phyloP scores from a whole-genome alignment of 805 yeast genomes.

The Spathaspora boniae region DNA sequence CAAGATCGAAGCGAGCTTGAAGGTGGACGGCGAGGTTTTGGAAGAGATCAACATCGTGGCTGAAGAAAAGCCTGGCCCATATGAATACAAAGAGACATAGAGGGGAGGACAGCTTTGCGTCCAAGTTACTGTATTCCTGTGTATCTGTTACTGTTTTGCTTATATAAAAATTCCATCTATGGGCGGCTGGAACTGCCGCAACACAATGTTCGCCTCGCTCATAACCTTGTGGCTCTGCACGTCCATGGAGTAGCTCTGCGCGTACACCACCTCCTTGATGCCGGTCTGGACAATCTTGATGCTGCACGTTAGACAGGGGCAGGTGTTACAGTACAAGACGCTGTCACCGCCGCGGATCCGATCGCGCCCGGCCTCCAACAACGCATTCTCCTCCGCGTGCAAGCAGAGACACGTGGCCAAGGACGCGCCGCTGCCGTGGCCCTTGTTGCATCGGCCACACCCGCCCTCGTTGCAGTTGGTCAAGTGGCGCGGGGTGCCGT shows the following conservation, averaged over 20 bases:
- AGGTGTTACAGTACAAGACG: constrained; percentile 86
- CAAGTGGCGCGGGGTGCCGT: constrained; percentile 92
- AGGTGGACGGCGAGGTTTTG: constrained; percentile 52
- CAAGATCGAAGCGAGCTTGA: constrained; percentile 58
- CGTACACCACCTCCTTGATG: constrained; percentile 85
- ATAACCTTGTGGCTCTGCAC: constrained; percentile 66
- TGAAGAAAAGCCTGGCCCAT: constrained; percentile 48
- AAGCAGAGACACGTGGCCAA: constrained; percentile 85
- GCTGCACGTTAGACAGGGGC: constrained; percentile 95
- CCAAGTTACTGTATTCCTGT: neutral
- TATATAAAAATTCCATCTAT: constrained; percentile 37
- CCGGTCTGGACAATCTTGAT: constrained; percentile 95
- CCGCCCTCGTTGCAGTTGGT: constrained; percentile 95
- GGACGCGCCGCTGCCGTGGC: constrained; percentile 57
- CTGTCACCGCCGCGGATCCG: constrained; percentile 51
- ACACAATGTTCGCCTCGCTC: constrained; percentile 64
- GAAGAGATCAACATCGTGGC: constrained; percentile 54
- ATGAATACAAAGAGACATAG: constrained; percentile 32
- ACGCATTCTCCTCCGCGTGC: constrained; percentile 97
- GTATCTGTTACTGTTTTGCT: neutral
- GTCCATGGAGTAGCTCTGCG: constrained; percentile 93
- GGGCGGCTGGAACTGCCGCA: constrained; percentile 51
- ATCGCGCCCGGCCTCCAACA: constrained; percentile 90
- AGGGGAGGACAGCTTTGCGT: neutral
- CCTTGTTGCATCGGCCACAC: constrained; percentile 82